Evolutionary conservation across 306 rosid species (phyloP).

Genomic region (Glycyrrhiza uralensis): DNA sequence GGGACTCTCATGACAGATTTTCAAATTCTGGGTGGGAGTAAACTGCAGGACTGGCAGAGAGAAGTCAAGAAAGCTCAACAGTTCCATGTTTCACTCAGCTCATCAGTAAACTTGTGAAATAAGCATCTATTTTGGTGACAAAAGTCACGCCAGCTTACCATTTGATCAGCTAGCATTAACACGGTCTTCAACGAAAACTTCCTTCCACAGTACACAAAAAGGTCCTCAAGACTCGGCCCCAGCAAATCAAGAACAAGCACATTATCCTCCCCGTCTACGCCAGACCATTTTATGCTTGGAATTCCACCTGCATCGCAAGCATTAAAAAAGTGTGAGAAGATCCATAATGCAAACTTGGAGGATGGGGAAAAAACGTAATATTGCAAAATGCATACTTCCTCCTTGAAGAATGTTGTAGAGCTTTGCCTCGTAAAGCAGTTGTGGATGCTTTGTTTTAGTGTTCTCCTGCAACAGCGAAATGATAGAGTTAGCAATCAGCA

Average conservation of each 20-base stretch:
- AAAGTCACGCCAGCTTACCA: slow-evolving; percentile 30
- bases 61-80: not conserved
- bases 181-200: slow-evolving; percentile 56
- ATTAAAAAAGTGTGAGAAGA: not conserved
- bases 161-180: slow-evolving; percentile 57
- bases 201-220: slow-evolving; percentile 57
- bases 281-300: slow-evolving; percentile 50
- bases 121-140: not conserved
- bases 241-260: slow-evolving; percentile 52
- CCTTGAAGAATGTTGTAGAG: slow-evolving; percentile 80
- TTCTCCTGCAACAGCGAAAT: slow-evolving; percentile 64
- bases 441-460: slow-evolving; percentile 88
- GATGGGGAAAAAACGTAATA: too few species aligned
- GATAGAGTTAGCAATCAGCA: not conserved
- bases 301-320: slow-evolving; percentile 45
- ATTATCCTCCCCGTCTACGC: slow-evolving; percentile 48
- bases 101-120: not conserved
- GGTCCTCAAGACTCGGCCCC: slow-evolving; percentile 62
- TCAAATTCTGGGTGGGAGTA: not conserved
- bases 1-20: not conserved
- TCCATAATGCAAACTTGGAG: too few species aligned
- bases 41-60: not conserved
- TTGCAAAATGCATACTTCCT: slow-evolving; percentile 74
- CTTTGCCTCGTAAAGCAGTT: slow-evolving; percentile 85
- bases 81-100: not conserved